Conservation (phyloP, 495 filamentous ascomycete genomes). For the Elaphomyces granulatus region DNA sequence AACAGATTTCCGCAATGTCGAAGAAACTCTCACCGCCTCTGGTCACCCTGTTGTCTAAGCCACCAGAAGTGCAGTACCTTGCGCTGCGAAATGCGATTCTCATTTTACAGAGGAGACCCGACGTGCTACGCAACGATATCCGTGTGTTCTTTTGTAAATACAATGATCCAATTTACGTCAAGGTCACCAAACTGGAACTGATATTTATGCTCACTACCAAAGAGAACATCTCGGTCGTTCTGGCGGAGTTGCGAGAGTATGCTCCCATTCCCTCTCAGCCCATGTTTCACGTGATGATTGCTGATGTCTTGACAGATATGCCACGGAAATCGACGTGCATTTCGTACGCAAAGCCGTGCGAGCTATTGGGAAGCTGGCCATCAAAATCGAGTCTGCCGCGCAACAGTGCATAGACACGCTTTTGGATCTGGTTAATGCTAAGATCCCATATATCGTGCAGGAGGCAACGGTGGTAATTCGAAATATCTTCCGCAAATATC, state of each 20-base stretch:
- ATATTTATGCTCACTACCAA: slow-evolving; percentile 98
- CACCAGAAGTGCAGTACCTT: slow-evolving; percentile 93
- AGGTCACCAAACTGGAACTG: slow-evolving; percentile 95
- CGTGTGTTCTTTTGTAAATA: slow-evolving; percentile 99
- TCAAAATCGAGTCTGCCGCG: slow-evolving; percentile 95
- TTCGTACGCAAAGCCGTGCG: slow-evolving; percentile 97
- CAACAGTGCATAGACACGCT: slow-evolving; percentile 82
- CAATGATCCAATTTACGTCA: slow-evolving; percentile 99
- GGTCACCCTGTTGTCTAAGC: slow-evolving; percentile 90
- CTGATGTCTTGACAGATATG: slow-evolving; percentile 41
- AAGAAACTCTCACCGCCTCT: slow-evolving; percentile 90
- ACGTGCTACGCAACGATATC: slow-evolving; percentile 92
- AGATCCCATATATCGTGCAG: slow-evolving; percentile 98
- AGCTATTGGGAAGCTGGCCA: slow-evolving; percentile 94
- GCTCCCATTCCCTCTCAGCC: slow-evolving; percentile 7
- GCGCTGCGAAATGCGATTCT: slow-evolving; percentile 88
- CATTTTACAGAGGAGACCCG: slow-evolving; percentile 84
- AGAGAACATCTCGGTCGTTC: slow-evolving; percentile 87
- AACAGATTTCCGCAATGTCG: slow-evolving; percentile 76
- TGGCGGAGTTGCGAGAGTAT: slow-evolving; percentile 87
- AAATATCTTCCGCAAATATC: slow-evolving; percentile 98
- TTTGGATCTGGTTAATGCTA: slow-evolving; percentile 89
- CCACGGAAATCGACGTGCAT: slow-evolving; percentile 96
- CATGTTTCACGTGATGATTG: slow-evolving; percentile 2
- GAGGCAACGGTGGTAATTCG: slow-evolving; percentile 99